Evolutionary conservation across 257 asterid genomes (phyloP), one percentile per base, ranked within the genome.

Genomic region (Rehmannia glutinosa): DNA sequence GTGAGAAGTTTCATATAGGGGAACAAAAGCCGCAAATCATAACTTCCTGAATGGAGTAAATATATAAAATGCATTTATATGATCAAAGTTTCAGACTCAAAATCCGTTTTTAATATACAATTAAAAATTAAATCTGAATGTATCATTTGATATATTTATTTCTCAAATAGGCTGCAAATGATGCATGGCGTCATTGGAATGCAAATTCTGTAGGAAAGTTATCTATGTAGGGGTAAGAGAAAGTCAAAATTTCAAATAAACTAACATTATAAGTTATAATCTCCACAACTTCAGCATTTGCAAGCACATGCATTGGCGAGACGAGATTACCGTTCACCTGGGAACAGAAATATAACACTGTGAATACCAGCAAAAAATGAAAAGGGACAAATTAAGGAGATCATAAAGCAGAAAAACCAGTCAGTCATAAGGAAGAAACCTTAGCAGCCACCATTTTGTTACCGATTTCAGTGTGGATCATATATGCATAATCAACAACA

Each of bases 281-380:
- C 81, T 84, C 96, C 68, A 89, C 90, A 63, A 89, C 95, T 78
- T 89, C 96, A 35, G 96, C 95, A 79, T 89, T 89, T 50, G 86
- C 85, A 69, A 89, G 90, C 64, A 75, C 79, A 72, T 84, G 96
- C 75, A 72, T 49, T 11, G 96, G 92, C 43, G 88, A 81, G 80
- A 89, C 90, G 9, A 87, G 84, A 75, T 86, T 89, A 23, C 95
- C 95, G 68, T 89, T 89, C 75, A 89, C 95, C 95, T 89, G 82
- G 62, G 72, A 77, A 73, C 27, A 42, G 24, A 65, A 57, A 62
- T 3, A 55, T 8, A 32, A 39, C 24, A 60, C 11, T 64, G 32
- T 38, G 38, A 28, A 62, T n/a, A 10, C 3, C 5, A 10, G 8
- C 23, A 27, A 71, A 16, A 9, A 38, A 20, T 23, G 39, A 3